Conservation (phyloP, 2,329 filamentous ascomycete genomes). For the Berkeleyomyces basicola region DNA sequence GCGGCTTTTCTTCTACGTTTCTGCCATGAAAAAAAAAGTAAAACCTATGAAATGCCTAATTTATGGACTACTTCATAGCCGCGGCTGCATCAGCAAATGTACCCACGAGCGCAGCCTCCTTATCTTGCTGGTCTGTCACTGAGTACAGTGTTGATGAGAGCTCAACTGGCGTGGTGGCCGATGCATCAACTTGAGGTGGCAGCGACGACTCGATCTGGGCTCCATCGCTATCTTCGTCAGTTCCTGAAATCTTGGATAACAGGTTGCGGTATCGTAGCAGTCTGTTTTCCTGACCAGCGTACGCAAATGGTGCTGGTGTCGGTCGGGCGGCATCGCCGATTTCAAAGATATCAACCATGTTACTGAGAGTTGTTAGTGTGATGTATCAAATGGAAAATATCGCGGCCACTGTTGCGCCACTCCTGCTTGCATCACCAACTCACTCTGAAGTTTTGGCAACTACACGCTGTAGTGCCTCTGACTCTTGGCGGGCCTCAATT, state of each 20-base stretch:
- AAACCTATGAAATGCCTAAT: neutral
- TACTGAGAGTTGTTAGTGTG: constrained; percentile 25
- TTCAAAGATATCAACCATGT: constrained; percentile 52
- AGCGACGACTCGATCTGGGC: constrained; percentile 30
- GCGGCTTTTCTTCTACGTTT: too few species aligned
- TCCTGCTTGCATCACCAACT: constrained; percentile 15
- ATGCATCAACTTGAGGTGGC: constrained; percentile 24
- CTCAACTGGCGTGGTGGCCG: constrained; percentile 33
- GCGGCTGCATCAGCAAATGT: constrained; percentile 44
- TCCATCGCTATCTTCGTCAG: constrained; percentile 26
- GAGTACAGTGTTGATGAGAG: constrained; percentile 16
- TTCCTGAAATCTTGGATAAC: constrained; percentile 38
- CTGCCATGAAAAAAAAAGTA: too few species aligned
- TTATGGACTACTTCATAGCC: constrained; percentile 22
- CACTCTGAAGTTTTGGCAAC: constrained; percentile 50
- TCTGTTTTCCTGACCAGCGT: constrained; percentile 38
- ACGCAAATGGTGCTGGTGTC: constrained; percentile 26
- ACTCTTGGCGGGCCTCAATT: constrained; percentile 45
- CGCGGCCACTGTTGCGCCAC: neutral
- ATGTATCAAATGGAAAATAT: neutral
- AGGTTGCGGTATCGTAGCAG: constrained; percentile 44
- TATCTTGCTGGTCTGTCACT: constrained; percentile 26
- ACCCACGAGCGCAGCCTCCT: constrained; percentile 36
- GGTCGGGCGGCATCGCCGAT: constrained; percentile 30
- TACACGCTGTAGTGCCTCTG: constrained; percentile 46